Base-by-base conservation (phyloP, 257 asterid species). In the Ehretia macrophylla region DNA sequence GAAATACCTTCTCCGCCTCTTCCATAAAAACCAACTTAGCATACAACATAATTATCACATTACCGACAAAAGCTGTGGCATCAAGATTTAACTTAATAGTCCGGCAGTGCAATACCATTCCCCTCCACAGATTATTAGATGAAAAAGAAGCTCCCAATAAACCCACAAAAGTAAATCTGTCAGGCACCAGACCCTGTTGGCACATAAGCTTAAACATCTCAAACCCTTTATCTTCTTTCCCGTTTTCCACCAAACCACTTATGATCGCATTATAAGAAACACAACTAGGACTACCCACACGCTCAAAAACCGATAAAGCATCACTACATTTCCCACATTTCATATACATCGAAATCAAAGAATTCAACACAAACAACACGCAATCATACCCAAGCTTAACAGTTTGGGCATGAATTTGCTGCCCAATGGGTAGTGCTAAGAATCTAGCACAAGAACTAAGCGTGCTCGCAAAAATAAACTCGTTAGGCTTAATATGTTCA, bases 91-190 rank as follows among this genome's bases (percentile, higher is more conserved):
- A 72, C 77, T 88, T 85, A 52, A 79, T 65, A 56, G 79, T 75
- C 56, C 65, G 86, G 70, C 90, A 72, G 68, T 88, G 97, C 63
- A 83, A 52, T 65, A 80, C 83, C 73, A 65, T 71, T 46, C 79
- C 76, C 57, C 64, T 67, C 44, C 76, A 64, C 58, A 75, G 60
- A 70, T 75, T 71, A 61, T 68, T 66, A 2, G 57, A 21, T 23
- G 72, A 66, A 55, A 67, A 66, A 70, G 77, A 74, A 17, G 63
- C 35, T 56, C 88, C 85, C 19, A 88, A 55, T 49, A 88, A 50
- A 44, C 90, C 96, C 16, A 80, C 83, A 66, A 79, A 85, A 49
- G 93, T 83, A 72, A 88, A 85, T 49, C 82, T 66, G 71, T 88
- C 96, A 3, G 96, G 95, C 65, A 81, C 56, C 47, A 83, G 55